Conservation (phyloP, 2,329 filamentous ascomycete species). For the Talaromyces atroroseus region DNA sequence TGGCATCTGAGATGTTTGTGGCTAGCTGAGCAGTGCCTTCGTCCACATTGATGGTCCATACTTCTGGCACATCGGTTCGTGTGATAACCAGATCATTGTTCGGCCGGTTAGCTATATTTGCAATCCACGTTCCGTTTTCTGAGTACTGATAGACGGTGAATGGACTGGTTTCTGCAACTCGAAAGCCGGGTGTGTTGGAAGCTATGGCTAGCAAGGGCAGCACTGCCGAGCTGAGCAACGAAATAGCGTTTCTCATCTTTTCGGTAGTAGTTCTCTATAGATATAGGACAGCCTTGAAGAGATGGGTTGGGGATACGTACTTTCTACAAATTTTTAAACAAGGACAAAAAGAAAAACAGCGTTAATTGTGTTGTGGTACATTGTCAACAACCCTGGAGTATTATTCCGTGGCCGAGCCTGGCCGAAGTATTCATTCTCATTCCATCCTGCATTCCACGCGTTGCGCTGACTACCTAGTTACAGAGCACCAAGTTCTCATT, state of each 20-base stretch:
- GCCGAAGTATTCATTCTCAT: background rate
- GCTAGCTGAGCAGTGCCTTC: conserved; percentile 11
- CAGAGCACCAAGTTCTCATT: background rate
- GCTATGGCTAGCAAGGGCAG: conserved; percentile 8
- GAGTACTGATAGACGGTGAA: conserved; percentile 21
- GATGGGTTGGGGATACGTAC: background rate
- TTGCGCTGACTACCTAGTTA: background rate
- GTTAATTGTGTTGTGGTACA: background rate
- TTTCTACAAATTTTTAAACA: too few species aligned
- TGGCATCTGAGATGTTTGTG: conserved; percentile 13
- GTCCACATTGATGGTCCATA: conserved; percentile 16
- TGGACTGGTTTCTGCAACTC: background rate
- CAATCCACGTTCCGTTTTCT: conserved; percentile 25
- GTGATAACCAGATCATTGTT: conserved; percentile 31
- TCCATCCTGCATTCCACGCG: conserved; percentile 4
- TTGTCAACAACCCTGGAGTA: background rate
- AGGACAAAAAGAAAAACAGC: background rate
- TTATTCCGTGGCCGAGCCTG: background rate
- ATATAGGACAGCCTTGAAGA: background rate
- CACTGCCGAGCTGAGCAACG: background rate
- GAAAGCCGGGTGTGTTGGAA: conserved; percentile 11
- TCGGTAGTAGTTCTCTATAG: background rate
- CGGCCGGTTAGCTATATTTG: conserved; percentile 27
- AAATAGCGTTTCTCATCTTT: background rate
- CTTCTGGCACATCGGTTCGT: conserved; percentile 15